Conservation (phyloP, 352 stramenopile genomes). For the Globisporangium carolinianum region DNA sequence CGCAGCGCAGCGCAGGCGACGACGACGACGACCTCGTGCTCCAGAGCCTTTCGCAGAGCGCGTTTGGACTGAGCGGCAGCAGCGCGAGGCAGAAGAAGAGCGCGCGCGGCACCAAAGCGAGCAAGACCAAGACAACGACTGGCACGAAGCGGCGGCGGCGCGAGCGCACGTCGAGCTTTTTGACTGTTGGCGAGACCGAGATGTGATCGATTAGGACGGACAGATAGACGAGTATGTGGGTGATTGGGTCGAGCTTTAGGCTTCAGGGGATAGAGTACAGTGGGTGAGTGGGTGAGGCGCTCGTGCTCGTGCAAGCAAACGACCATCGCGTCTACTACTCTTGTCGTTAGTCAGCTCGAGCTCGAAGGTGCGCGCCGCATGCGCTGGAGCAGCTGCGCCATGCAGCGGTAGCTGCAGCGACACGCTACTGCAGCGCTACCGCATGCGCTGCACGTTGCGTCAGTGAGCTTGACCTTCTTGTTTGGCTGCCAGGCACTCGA, state of each 20-base stretch:
- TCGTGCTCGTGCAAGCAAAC: neutral
- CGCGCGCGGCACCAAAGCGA: constrained; percentile 11
- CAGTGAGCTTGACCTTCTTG: constrained; percentile 41
- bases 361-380: no score
- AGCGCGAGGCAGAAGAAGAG: constrained; percentile 6
- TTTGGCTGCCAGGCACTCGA: constrained; percentile 16
- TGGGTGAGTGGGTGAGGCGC: neutral
- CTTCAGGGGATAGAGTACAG: no score
- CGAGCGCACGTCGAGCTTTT: constrained; percentile 7
- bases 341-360: no score
- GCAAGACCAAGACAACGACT: constrained; percentile 3
- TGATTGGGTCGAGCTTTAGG: no score
- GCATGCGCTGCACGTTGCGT: constrained; percentile 33
- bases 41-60: constrained; percentile 68
- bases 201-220: neutral
- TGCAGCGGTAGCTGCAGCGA: neutral
- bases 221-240: no score
- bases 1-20: constrained; percentile 34
- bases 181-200: constrained; percentile 3
- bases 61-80: constrained; percentile 33
- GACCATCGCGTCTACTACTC: no score
- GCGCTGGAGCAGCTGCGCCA: no score
- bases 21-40: constrained; percentile 71
- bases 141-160: neutral
- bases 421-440: constrained; percentile 10